These are phyloP conservation scores for Plasmodium coatneyi DNA, from an alignment of 169 alveolate genomes.

Conservation along the genomic window DNA sequence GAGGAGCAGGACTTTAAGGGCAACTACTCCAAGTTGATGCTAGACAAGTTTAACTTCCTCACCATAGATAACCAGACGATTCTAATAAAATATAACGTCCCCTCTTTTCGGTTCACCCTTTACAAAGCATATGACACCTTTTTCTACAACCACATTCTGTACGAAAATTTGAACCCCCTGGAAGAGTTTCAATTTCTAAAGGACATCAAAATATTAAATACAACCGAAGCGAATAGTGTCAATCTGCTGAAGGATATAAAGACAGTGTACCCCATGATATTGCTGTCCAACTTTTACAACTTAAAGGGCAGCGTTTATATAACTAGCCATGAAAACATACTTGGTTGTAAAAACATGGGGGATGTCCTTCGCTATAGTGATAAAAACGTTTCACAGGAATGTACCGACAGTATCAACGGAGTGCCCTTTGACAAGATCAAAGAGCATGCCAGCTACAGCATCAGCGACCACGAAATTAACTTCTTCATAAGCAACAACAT, in stretches of 20 bases:
- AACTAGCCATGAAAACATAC: constrained; percentile 41
- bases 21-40: constrained; percentile 18
- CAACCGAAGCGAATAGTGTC: constrained; percentile 42
- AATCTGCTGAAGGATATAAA: constrained; percentile 36
- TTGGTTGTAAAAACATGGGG: constrained; percentile 1
- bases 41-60: constrained; percentile 44
- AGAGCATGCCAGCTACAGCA: constrained; percentile 5
- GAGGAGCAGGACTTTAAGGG: constrained; percentile 4
- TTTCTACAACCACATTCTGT: constrained; percentile 40
- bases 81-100: constrained; percentile 45
- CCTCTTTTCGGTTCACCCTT: constrained; percentile 34
- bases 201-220: constrained; percentile 15
- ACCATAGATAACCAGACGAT: constrained; percentile 45
- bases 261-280: constrained; percentile 50
- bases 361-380: constrained; percentile 1
- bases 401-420: background rate
- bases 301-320: constrained; percentile 35
- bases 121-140: constrained; percentile 53
- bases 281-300: constrained; percentile 35
- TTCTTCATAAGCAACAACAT: constrained; percentile 28
- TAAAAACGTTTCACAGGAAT: background rate
- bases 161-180: constrained; percentile 13
- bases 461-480: constrained; percentile 11
- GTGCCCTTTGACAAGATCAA: constrained; percentile 31
- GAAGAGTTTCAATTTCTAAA: constrained; percentile 16